Evolutionary conservation across 768 basidiomycete species (phyloP).

Genomic region (Suillus ampliporus): DNA sequence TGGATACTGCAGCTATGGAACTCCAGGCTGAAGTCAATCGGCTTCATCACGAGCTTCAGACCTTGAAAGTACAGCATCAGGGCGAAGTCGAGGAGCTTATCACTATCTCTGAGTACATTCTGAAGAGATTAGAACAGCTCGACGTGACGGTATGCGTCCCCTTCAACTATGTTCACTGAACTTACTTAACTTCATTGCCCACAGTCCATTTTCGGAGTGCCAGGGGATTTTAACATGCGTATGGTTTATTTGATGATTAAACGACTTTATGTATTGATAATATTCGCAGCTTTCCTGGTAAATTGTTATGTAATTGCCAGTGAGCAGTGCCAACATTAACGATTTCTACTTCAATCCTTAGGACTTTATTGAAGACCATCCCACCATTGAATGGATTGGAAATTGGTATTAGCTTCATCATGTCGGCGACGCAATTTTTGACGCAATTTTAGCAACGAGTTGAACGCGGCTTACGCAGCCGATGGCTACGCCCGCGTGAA

Average conservation of each 20-base stretch:
- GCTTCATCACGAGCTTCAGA: conserved; percentile 52
- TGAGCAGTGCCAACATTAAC: neutral
- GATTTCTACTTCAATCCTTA: conserved; percentile 32
- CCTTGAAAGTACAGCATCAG: conserved; percentile 36
- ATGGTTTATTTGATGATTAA: conserved; percentile 9
- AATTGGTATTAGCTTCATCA: conserved; percentile 59
- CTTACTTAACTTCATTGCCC: neutral
- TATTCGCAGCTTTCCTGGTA: conserved; percentile 33
- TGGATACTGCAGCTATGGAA: conserved; percentile 19
- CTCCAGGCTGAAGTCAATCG: conserved; percentile 54
- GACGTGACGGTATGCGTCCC: conserved; percentile 56
- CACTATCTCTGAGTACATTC: conserved; percentile 62
- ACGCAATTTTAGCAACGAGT: conserved; percentile 63
- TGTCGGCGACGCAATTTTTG: neutral
- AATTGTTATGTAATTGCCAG: conserved; percentile 13
- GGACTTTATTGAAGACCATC: conserved; percentile 85
- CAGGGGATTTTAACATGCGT: conserved; percentile 87
- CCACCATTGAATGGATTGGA: conserved; percentile 83
- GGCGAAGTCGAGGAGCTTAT: conserved; percentile 45
- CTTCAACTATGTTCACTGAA: neutral
- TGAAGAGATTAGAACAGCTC: conserved; percentile 66
- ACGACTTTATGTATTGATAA: conserved; percentile 10
- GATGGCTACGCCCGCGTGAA: conserved; percentile 94
- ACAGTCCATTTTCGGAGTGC: conserved; percentile 83
- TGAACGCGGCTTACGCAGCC: conserved; percentile 89